Base-by-base conservation (phyloP, 768 basidiomycete genomes). In the Suillus variegatus region DNA sequence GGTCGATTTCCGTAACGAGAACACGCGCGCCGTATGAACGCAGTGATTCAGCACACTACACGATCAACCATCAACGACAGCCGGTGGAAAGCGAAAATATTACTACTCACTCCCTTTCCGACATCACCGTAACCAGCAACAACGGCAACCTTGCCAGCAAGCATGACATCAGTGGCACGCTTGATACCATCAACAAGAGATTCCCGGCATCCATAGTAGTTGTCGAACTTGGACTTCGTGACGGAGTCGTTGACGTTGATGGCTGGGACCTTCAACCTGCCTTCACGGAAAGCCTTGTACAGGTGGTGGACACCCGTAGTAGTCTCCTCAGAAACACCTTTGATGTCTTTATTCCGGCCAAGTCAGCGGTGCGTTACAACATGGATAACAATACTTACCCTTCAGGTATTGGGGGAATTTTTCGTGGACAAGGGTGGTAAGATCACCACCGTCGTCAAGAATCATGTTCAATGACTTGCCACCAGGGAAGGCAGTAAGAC, bases 191-290 rank as follows among this genome's bases (percentile, higher is more conserved):
- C 97, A 67, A 99, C 97, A 68, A 99, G 93, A 40, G 97, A 99
- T 81, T 99, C 97, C 75, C 97, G 94, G 83, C 97, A 99, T 67
- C 97, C 97, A 78, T 99, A 99, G 82, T 94, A 92, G 83, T 95
- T 94, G 82, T 96, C 92, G 77, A 99, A 99, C 85, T 99, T 99
- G 77, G 95, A 97, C 82, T 99, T 99, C 70, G 97, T 99, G 75
- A 99, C 97, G 6, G 97, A 97, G 83, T 97, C 96, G 80, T 99
- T 99, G 75, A 99, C 97, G 79, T 99, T 99, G 86, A 99, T 99
- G 68, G 97, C 97, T 66, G 97, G 97, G 70, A 98, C 85, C 85
- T 95, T 97, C 76, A 99, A 88, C 77, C 86, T 93, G 72, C 96
- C 97, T 54, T 97, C 95, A 70, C 94, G 90, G 91, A 95, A 92